Evolutionary conservation across 148 eudicot species (phyloP).

Genomic region (Diospyros lotus): DNA sequence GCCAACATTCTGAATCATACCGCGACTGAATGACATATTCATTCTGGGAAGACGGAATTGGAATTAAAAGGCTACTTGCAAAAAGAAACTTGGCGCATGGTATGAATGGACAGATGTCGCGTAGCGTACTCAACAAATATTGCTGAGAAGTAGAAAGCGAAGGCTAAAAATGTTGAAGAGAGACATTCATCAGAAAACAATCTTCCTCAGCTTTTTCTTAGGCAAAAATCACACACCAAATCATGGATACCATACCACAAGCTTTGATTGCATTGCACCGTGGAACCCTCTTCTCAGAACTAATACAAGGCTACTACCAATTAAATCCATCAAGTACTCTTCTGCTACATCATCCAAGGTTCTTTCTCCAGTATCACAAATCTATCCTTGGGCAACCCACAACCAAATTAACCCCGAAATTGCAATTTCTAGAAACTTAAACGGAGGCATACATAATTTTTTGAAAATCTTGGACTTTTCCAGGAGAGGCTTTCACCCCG

Average conservation of each 20-base stretch:
- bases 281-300: not conserved
- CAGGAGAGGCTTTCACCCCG: too few species aligned
- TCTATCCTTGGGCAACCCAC: too few species aligned
- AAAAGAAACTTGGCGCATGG: not conserved
- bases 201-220: too few species aligned
- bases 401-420: not conserved
- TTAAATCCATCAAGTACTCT: too few species aligned
- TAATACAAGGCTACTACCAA: too few species aligned
- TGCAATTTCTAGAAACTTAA: too few species aligned
- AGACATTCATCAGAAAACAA: slow-evolving; percentile 3
- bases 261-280: slow-evolving; percentile 17
- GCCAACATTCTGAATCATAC: too few species aligned
- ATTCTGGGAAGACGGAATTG: not conserved
- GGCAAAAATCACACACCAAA: slow-evolving; percentile 26
- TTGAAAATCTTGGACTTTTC: too few species aligned
- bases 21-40: not conserved
- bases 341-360: too few species aligned
- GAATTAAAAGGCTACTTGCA: not conserved
- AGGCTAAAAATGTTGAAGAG: not conserved
- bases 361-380: not conserved
- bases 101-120: slow-evolving; percentile 10
- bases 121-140: not conserved
- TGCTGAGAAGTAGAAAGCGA: not conserved
- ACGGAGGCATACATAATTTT: too few species aligned
- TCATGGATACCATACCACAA: slow-evolving; percentile 17